These are phyloP conservation scores for Chaetomiaceae sp. DNA, from an alignment of 2,329 filamentous ascomycete genomes.

Conservation along the genomic window DNA sequence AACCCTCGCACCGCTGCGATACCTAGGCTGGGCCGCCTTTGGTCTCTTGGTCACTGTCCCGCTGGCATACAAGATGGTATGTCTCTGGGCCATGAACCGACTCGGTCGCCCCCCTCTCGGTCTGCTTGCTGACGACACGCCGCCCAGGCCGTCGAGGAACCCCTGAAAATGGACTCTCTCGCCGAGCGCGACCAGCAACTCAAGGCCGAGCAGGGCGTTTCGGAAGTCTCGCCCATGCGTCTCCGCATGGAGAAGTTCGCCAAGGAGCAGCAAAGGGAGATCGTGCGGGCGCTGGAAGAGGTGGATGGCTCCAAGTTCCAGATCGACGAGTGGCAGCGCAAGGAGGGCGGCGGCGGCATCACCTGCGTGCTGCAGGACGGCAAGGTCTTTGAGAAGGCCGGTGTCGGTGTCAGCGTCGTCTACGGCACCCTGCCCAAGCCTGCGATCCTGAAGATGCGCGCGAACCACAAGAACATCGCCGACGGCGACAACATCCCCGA, in stretches of 20 bases:
- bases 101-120: background rate
- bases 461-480: slow-evolving; percentile 86
- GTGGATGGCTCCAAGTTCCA: slow-evolving; percentile 80
- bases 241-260: slow-evolving; percentile 97
- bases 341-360: slow-evolving; percentile 86
- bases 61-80: slow-evolving; percentile 56
- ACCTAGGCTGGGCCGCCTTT: slow-evolving; percentile 33
- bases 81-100: slow-evolving; percentile 10
- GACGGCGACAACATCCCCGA: slow-evolving; percentile 58
- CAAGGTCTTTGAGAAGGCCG: slow-evolving; percentile 96
- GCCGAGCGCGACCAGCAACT: slow-evolving; percentile 78
- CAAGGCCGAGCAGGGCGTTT: slow-evolving; percentile 74
- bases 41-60: slow-evolving; percentile 49
- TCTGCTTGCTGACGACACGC: slow-evolving; percentile 8
- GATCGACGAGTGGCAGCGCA: slow-evolving; percentile 79
- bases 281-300: slow-evolving; percentile 75
- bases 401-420: slow-evolving; percentile 90
- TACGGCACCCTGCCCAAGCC: slow-evolving; percentile 85
- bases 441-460: slow-evolving; percentile 88
- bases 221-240: slow-evolving; percentile 83
- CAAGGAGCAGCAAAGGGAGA: slow-evolving; percentile 84
- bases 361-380: slow-evolving; percentile 94
- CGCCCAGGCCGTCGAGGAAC: slow-evolving; percentile 38
- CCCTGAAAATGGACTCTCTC: slow-evolving; percentile 59
- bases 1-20: slow-evolving; percentile 14